Evolutionary conservation across 352 stramenopile genomes (phyloP), one percentile per base, ranked within the genome.

Genomic region (Phytophthora podocarpi): DNA sequence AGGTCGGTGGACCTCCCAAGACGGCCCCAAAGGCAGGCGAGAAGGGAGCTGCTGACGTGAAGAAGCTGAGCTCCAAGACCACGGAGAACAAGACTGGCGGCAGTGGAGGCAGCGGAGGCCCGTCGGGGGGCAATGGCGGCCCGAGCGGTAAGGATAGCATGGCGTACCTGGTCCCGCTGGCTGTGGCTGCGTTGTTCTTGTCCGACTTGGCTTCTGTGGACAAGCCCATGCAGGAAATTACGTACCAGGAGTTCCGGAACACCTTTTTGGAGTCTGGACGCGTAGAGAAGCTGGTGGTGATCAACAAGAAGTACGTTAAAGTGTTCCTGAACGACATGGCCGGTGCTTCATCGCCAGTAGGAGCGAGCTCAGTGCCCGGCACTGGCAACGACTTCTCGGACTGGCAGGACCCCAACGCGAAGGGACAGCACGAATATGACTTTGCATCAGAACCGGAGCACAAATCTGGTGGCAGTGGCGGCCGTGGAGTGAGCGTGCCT

Each of bases 221-320:
- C 64, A 92, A 95, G 52, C 82, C 84, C 8, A 91, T 93, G 77
- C 85, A 95, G 61, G 90, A 97, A 67, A 93, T 97, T 63, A 97
- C 83, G 48, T 97, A 95, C 72, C 90, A 97, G 59, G 89, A 97
- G 51, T 96, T 97, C 72, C 85, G 88, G 35, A 96, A 89, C 53
- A 78, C 78, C 27, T 87, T 97, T 46, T 64, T 97, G 32, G 83
- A 95, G 55, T 76, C 78, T 5, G 90, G 90, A 16, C 82, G 82
- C 26, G 90, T 97, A 20, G 90, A 97, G 45, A 93, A 95, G 62
- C 67, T 97, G 3, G 86, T 94, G 7, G 76, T 97, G 9, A 83
- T 97, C 23, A 97, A 97, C 77, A 97, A 97, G 58, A 94, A 93
- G 68, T 92, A 95, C 56, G 90, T 87, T 32, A 91, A 93, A 64